These are phyloP conservation scores for Fusarium algeriense DNA, from an alignment of 2,329 filamentous ascomycete genomes.

Conservation along the genomic window DNA sequence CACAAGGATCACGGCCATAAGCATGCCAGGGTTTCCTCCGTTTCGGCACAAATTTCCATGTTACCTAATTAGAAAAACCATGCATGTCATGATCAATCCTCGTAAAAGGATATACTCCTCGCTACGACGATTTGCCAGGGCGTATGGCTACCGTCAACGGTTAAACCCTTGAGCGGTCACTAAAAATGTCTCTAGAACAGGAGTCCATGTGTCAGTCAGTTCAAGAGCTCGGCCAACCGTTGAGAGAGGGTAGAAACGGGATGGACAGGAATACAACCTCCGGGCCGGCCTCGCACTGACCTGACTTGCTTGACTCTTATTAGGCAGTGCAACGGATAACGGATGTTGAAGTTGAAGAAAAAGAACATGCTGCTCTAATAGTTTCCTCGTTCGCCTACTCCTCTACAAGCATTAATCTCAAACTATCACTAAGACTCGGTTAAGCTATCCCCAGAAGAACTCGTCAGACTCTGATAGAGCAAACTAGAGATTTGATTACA, in stretches of 20 bases:
- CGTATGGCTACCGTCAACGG: background rate
- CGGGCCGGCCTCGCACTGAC: slow-evolving; percentile 26
- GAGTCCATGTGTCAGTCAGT: background rate
- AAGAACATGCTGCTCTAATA: slow-evolving; percentile 7
- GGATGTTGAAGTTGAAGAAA: background rate
- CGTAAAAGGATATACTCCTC: background rate
- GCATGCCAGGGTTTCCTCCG: slow-evolving; percentile 18
- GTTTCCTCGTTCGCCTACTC: slow-evolving; percentile 15
- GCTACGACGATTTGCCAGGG: background rate
- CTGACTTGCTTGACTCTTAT: background rate
- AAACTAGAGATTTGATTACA: slow-evolving; percentile 28
- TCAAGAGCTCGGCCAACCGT: slow-evolving; percentile 4
- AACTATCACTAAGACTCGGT: slow-evolving; percentile 1
- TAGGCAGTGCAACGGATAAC: background rate
- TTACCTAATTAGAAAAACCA: slow-evolving; percentile 14
- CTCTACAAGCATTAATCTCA: slow-evolving; percentile 19
- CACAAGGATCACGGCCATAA: slow-evolving; percentile 28
- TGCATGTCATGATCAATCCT: slow-evolving; percentile 1
- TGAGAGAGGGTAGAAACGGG: slow-evolving; percentile 13
- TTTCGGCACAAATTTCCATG: slow-evolving; percentile 21
- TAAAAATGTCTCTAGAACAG: background rate
- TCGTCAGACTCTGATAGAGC: slow-evolving; percentile 10
- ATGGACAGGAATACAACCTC: background rate
- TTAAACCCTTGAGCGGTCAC: background rate
- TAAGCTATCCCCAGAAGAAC: slow-evolving; percentile 28